Conservation (phyloP, 306 rosid species). For the Aeschynomene evenia region DNA sequence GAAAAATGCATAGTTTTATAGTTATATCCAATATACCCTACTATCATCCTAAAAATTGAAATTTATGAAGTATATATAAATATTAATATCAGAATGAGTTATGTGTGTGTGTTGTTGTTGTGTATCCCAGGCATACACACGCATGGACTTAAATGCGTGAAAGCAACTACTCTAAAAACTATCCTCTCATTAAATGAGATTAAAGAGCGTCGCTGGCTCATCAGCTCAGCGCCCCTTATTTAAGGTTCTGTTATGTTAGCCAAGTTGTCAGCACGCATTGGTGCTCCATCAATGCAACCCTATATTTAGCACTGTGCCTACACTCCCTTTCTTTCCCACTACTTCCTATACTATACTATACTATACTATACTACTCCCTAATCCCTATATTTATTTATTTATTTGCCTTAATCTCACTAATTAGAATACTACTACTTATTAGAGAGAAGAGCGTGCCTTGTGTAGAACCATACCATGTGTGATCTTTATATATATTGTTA, state of each 20-base stretch:
- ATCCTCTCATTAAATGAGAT: constrained; percentile 48
- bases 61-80: no score
- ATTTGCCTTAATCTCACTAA: not conserved
- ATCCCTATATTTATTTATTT: not conserved
- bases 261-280: constrained; percentile 41
- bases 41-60: no score
- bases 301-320: constrained; percentile 15
- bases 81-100: no score
- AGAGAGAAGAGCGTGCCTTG: not conserved
- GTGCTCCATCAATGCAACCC: constrained; percentile 51
- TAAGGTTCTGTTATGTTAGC: constrained; percentile 41
- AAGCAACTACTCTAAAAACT: constrained; percentile 50
- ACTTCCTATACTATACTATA: no score
- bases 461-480: no score
- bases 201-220: no score
- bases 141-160: constrained; percentile 39
- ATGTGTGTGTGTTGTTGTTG: no score
- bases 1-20: no score
- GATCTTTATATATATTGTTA: no score
- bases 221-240: constrained; percentile 32
- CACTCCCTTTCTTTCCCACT: not conserved
- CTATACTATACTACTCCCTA: no score
- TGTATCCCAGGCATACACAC: constrained; percentile 28
- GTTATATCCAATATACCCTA: no score
- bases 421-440: not conserved